Evolutionary conservation across 176 grass and related monocot species (phyloP).

Genomic region (Oryza longistaminata): DNA sequence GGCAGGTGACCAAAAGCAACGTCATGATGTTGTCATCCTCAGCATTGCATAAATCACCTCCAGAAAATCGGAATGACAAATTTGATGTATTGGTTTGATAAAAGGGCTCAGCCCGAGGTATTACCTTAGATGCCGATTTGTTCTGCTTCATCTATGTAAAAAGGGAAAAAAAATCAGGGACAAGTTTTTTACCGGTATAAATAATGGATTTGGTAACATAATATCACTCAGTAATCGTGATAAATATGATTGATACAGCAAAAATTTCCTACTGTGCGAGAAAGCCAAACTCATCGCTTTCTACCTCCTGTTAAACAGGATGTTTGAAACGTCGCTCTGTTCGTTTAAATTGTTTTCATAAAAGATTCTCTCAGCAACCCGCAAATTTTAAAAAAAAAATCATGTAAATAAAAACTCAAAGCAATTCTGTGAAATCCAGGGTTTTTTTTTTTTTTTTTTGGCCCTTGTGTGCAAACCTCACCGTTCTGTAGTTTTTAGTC

Average conservation of each 20-base stretch:
- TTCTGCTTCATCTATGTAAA: conserved; percentile 46
- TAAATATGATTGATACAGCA: conserved; percentile 39
- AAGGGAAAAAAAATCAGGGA: conserved; percentile 46
- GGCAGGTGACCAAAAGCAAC: background rate
- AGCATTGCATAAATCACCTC: conserved; percentile 34
- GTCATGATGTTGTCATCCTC: conserved; percentile 10
- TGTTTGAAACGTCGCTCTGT: background rate
- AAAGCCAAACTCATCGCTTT: background rate
- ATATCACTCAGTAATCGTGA: background rate
- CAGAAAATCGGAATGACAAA: background rate
- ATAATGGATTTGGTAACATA: conserved; percentile 36
- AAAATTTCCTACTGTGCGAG: conserved; percentile 7
- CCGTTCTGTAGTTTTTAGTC: too few relatives aligned
- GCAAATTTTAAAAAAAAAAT: too few relatives aligned
- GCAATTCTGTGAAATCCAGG: background rate
- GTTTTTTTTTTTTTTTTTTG: background rate
- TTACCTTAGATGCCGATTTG: conserved; percentile 21
- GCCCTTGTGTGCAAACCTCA: background rate
- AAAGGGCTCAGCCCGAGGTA: conserved; percentile 10
- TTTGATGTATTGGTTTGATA: conserved; percentile 44
- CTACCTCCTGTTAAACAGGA: background rate
- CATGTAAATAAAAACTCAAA: too few relatives aligned
- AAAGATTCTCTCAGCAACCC: background rate
- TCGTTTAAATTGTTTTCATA: too few relatives aligned
- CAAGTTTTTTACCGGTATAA: conserved; percentile 45